Base-by-base conservation (phyloP, 441 rosid species). In the Flueggea neowawraea region DNA sequence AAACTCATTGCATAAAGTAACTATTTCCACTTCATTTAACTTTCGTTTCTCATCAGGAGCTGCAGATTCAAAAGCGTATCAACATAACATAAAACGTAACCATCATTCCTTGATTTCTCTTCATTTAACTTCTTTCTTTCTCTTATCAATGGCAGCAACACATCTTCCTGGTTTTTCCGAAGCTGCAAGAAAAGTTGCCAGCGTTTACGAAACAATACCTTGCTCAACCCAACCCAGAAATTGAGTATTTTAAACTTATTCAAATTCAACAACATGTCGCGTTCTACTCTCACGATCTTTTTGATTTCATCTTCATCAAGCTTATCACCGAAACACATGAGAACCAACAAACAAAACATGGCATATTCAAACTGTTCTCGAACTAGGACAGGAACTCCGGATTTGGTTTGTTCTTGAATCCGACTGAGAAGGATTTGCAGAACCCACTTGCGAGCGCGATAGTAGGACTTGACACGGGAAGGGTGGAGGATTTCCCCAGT, bases 241-340 rank as follows among this genome's bases (percentile, higher is more conserved):
- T 54, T 57, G 5, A 69, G 49, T 10, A 11, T n/a, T 2, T 14
- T 63, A 22, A 32, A 58, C 6, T 12, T 22, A 5, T 0, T 4
- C 11, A 15, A 5, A 10, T n/a, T 49, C 16, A 68, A 9, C 4
- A 54, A 17, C 12, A 56, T 3, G 6, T 10, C 43, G 0, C 55
- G 51, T 13, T 61, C 59, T 22, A 51, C 71, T 2, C 55, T 14
- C 52, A 48, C 52, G 9, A 68, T 68, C 17, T 61, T 15, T 44
- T 48, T 55, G 31, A 68, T 55, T 17, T 61, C 44, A 33, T 55
- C 51, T 15, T 68, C 52, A 7, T 36, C 66, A 12, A 68, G 66
- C 51, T 56, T 55, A 54, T 68, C 71, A 28, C 71, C 65, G 8
- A 68, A 55, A 39, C 71, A 68, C 31, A 62, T 45, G 3, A 54